phyloP scores from a whole-genome alignment of 805 yeast species.

The Starmera dryadoides region DNA sequence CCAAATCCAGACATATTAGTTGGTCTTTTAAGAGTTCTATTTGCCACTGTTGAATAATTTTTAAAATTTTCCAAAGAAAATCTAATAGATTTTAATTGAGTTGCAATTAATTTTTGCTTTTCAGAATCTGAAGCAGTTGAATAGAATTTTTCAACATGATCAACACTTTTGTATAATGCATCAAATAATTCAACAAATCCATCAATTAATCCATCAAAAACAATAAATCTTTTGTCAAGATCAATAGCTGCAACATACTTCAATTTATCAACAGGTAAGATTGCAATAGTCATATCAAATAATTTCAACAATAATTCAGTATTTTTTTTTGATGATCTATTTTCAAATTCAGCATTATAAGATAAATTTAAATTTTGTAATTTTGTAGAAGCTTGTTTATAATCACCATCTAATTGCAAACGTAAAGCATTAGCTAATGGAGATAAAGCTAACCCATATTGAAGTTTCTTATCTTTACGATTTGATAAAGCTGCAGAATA shows the following conservation, averaged over 20 bases:
- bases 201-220: constrained; percentile 24
- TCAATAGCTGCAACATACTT: constrained; percentile 28
- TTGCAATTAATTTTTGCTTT: constrained; percentile 47
- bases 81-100: constrained; percentile 45
- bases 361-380: constrained; percentile 29
- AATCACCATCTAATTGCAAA: constrained; percentile 45
- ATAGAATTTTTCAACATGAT: constrained; percentile 37
- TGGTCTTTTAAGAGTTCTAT: background rate
- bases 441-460: constrained; percentile 38
- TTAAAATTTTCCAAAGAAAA: constrained; percentile 32
- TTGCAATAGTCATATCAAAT: constrained; percentile 41
- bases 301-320: constrained; percentile 21
- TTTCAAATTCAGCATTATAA: constrained; percentile 13
- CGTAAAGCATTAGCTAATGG: constrained; percentile 57
- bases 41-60: background rate
- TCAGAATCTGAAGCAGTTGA: constrained; percentile 44
- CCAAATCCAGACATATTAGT: background rate
- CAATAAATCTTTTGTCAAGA: constrained; percentile 26
- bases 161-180: constrained; percentile 23
- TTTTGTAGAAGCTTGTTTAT: constrained; percentile 35
- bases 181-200: constrained; percentile 34
- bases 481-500: constrained; percentile 26
- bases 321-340: constrained; percentile 12
- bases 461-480: constrained; percentile 15
- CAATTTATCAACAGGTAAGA: constrained; percentile 43